These are phyloP conservation scores for Symbiodinium natans DNA, from an alignment of 73 alveolate genomes.

Conservation along the genomic window DNA sequence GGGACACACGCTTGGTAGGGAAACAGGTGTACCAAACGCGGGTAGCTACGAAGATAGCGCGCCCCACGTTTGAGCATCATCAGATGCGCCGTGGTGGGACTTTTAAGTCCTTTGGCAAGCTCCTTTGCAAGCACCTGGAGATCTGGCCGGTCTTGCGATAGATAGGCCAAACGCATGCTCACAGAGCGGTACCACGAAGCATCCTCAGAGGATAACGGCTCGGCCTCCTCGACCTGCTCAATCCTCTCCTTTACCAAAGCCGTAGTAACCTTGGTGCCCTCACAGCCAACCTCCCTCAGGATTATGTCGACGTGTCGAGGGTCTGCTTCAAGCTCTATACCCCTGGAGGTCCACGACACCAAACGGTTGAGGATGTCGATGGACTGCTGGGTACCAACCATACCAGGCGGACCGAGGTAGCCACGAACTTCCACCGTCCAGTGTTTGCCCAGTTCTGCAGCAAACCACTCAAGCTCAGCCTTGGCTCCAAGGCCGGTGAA, in stretches of 20 bases:
- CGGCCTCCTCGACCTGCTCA: neutral
- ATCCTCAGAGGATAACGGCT: neutral
- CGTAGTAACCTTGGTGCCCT: neutral
- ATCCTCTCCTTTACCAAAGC: neutral
- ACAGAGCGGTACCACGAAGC: neutral
- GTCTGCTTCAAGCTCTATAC: neutral
- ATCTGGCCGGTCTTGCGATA: neutral
- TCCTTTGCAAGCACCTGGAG: neutral
- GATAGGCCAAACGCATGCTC: neutral
- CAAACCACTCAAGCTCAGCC: neutral
- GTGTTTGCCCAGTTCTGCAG: neutral
- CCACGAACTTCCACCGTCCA: constrained; percentile 13
- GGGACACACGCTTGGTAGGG: neutral
- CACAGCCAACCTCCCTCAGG: neutral
- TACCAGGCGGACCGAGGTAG: neutral
- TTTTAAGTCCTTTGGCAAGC: neutral
- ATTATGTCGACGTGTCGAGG: neutral
- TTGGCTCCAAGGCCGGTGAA: neutral
- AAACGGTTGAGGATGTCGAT: constrained; percentile 9
- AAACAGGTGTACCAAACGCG: neutral
- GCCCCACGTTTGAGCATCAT: constrained; percentile 23
- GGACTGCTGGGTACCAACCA: neutral
- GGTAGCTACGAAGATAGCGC: neutral
- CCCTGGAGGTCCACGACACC: neutral
- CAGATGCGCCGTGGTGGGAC: neutral